phyloP scores from a whole-genome alignment of 73 alveolate species.

The Halteria grandinella region DNA sequence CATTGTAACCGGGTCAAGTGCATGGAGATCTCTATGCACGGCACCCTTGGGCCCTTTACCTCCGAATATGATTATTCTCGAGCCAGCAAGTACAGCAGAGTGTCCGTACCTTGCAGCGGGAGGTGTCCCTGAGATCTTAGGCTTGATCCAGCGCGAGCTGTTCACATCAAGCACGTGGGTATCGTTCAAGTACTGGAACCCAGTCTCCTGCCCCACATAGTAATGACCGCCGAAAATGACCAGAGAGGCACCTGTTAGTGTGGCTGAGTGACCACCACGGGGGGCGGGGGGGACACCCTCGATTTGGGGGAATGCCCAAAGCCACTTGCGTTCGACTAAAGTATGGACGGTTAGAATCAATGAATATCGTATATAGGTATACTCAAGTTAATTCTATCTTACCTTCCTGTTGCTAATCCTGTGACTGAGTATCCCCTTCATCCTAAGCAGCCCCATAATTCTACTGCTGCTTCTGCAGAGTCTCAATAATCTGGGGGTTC shows the following conservation, averaged over 20 bases:
- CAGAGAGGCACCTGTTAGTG: slow-evolving; percentile 95
- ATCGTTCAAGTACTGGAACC: slow-evolving; percentile 95
- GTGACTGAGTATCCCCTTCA: background rate
- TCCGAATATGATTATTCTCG: slow-evolving; percentile 95
- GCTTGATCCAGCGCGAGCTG: slow-evolving; percentile 95
- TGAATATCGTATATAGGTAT: too few relatives aligned
- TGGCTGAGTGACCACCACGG: slow-evolving; percentile 98
- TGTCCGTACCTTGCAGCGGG: slow-evolving; percentile 98
- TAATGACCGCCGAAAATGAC: slow-evolving; percentile 97
- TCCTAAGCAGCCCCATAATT: background rate
- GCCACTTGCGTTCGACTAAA: slow-evolving; percentile 83
- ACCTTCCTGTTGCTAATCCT: background rate
- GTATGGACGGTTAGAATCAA: background rate
- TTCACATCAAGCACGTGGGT: slow-evolving; percentile 96
- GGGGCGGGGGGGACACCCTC: slow-evolving; percentile 98
- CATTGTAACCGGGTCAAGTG: slow-evolving; percentile 98
- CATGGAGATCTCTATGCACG: slow-evolving; percentile 95
- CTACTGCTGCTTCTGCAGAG: slow-evolving; percentile 46
- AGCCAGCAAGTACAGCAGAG: slow-evolving; percentile 96
- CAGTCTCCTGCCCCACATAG: slow-evolving; percentile 92
- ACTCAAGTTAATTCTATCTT: background rate
- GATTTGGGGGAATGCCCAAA: slow-evolving; percentile 87
- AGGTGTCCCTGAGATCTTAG: slow-evolving; percentile 96
- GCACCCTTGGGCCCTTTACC: slow-evolving; percentile 82
- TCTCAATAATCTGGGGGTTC: slow-evolving; percentile 64